Percentiles rank a stretch among this genome's conserved stretches.
Evolutionary conservation across 108 stramenopile species (phyloP).

Genomic region (Chaetoceros muelleri): DNA sequence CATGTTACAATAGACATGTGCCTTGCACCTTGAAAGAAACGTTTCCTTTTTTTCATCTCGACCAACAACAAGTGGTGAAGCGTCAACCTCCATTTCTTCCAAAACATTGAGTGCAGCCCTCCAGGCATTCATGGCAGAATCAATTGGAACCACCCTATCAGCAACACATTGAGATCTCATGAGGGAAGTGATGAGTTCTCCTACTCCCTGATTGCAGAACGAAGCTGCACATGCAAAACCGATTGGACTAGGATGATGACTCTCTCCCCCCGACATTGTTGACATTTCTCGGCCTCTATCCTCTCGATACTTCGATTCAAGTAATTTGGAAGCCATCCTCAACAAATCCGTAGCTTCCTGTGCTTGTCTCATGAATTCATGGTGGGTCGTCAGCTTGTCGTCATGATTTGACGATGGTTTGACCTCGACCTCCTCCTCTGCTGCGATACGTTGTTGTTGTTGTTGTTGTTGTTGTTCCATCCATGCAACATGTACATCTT

Average conservation of each 20-base stretch:
- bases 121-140: conserved; percentile 23
- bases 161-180: neutral
- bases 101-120: conserved; percentile 10
- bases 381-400: no score
- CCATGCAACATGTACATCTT: neutral
- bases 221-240: neutral
- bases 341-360: neutral
- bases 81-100: conserved; percentile 5
- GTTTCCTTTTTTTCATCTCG: conserved; percentile 2
- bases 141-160: conserved; percentile 19
- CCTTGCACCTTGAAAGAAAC: conserved; percentile 6
- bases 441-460: no score
- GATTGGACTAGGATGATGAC: no score
- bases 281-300: no score
- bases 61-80: neutral
- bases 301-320: no score
- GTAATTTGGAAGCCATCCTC: neutral
- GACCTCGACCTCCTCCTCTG: no score
- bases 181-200: neutral
- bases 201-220: neutral
- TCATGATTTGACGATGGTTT: neutral
- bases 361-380: no score
- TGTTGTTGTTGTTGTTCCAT: neutral
- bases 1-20: conserved; percentile 19
- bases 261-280: no score